Base-by-base conservation (phyloP, 345 rosid species). In the Geranium rotundifolium region DNA sequence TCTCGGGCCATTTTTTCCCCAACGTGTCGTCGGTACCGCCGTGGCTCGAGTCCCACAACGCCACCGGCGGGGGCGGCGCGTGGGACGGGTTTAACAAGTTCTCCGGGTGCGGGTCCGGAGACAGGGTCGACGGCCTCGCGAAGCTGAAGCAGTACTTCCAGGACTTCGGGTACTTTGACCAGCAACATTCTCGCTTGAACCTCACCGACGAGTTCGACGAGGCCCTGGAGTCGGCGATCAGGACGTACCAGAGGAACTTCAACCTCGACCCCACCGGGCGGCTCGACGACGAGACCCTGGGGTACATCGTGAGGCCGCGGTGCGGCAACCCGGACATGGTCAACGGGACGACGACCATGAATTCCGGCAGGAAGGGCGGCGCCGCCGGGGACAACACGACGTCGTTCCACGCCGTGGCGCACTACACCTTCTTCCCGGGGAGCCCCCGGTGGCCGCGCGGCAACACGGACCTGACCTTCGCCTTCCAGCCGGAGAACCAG, bases 311-410 rank as follows among this genome's bases (percentile, higher is more conserved):
- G n/a, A 76, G 70, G 23, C 97, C 99, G 0, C 77, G 97, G 58
- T 92, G 99, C 56, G 97, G 99, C 4, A 87, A 87, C 68, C 86
- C 99, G 1, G 99, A 92, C 39, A 70, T 92, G 15, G 77, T 92
- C 72, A 92, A 92, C 77, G 97, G 99, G 2, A 69, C 96, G 0
- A 79, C 87, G 1, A 37, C 79, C 9, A 92, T 92, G 99, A 87
- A 79, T 63, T 84, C 81, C 10, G 80, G 80, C 56, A 83, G 76
- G 56, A 67, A 81, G 29, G n/a, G 4, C 37, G 7, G 7, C 77
- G 4, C 19, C 71, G 5, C 27, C 50, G 18, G 63, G 70, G 55
- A 41, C 73, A 29, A 67, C 72, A 5, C 56, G 7, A 10, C 58
- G 2, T 78, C 31, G 46, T 64, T 82, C 69, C 96, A 80, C 65